A percentile compares a stretch with the other conserved stretches of the same genome.
Conservation (phyloP, 148 eudicot species). For the Diospyros lotus region DNA sequence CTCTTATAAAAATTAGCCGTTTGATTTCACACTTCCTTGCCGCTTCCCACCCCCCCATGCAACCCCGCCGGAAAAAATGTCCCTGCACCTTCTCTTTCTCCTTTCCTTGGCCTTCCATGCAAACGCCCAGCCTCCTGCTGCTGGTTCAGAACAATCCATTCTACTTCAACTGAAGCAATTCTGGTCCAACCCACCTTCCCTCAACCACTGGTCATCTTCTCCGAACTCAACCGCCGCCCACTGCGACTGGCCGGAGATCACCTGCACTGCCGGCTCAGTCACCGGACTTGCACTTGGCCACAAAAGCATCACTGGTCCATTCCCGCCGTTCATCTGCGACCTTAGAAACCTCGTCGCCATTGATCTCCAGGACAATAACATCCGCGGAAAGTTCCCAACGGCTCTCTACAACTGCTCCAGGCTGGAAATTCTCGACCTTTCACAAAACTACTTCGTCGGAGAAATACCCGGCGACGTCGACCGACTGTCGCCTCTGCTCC, state of each 20-base stretch:
- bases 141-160: conserved; percentile 13
- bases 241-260: conserved; percentile 37
- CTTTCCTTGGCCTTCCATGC: conserved; percentile 20
- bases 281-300: conserved; percentile 15
- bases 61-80: too few species aligned
- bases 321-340: conserved; percentile 33
- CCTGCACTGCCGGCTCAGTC: conserved; percentile 19
- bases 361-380: conserved; percentile 18
- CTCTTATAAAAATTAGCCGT: too few species aligned
- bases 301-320: conserved; percentile 11
- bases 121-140: conserved; percentile 14
- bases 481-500: conserved; percentile 16
- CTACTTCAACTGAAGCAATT: conserved; percentile 23
- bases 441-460: conserved; percentile 21
- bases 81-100: conserved; percentile 9
- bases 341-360: conserved; percentile 25
- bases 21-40: too few species aligned
- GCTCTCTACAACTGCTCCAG: conserved; percentile 32
- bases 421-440: conserved; percentile 29
- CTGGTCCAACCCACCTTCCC: conserved; percentile 24
- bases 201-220: conserved; percentile 22
- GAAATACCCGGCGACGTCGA: conserved; percentile 21
- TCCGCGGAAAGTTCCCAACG: conserved; percentile 29
- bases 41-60: too few species aligned
- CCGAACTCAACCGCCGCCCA: conserved; percentile 14